phyloP scores from a whole-genome alignment of 1,139 yeast species.

The Casaregolazyma suthepensis region DNA sequence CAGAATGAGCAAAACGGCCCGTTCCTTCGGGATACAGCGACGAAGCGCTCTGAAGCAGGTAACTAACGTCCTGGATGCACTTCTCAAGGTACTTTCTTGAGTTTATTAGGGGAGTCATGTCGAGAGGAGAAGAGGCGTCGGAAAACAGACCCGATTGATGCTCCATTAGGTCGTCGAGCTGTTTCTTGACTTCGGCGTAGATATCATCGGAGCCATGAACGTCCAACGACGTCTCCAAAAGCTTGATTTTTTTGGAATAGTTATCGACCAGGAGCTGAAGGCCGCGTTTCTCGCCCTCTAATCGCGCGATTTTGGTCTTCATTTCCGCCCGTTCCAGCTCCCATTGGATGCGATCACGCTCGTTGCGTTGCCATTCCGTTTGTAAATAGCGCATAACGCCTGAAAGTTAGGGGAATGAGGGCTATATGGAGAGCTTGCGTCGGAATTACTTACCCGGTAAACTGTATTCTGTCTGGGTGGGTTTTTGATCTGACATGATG shows the following conservation, averaged over 20 bases:
- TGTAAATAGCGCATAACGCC: slow-evolving; percentile 56
- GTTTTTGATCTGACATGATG: slow-evolving; percentile 6
- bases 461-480: slow-evolving; percentile 27
- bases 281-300: slow-evolving; percentile 37
- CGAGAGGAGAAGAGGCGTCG: slow-evolving; percentile 14
- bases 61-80: slow-evolving; percentile 34
- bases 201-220: background rate
- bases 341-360: slow-evolving; percentile 52
- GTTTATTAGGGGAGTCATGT: slow-evolving; percentile 26
- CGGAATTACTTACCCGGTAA: slow-evolving; percentile 25
- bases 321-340: slow-evolving; percentile 49
- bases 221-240: slow-evolving; percentile 23
- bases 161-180: slow-evolving; percentile 1
- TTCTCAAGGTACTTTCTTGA: slow-evolving; percentile 31
- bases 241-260: slow-evolving; percentile 26
- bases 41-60: slow-evolving; percentile 28
- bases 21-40: slow-evolving; percentile 6
- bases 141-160: background rate
- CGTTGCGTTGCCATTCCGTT: slow-evolving; percentile 51
- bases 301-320: slow-evolving; percentile 38
- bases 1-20: background rate
- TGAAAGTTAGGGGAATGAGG: slow-evolving; percentile 8
- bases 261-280: slow-evolving; percentile 27
- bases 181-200: background rate
- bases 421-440: background rate